Percentiles rank a stretch among this genome's conserved stretches.
phyloP scores from a whole-genome alignment of 1,284 basidiomycete species.

The Leccinum subrobustum region DNA sequence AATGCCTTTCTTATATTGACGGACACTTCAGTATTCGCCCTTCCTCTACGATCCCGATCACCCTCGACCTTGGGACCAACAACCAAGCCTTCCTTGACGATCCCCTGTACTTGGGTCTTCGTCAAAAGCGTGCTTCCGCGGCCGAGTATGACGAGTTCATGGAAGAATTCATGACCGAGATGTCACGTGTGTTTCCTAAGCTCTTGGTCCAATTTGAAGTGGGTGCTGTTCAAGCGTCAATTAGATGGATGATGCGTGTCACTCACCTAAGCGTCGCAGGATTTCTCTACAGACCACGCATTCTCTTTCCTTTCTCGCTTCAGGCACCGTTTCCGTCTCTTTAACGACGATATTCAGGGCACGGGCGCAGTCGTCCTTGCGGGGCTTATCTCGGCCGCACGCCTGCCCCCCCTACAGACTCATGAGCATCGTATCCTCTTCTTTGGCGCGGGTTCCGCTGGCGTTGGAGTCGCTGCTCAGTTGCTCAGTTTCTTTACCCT shows the following conservation, averaged over 20 bases:
- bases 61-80: constrained; percentile 86
- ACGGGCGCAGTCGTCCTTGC: constrained; percentile 91
- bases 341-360: constrained; percentile 91
- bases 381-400: constrained; percentile 88
- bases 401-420: constrained; percentile 67
- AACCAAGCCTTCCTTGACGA: constrained; percentile 81
- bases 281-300: constrained; percentile 86
- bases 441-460: constrained; percentile 87
- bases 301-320: constrained; percentile 81
- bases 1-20: constrained; percentile 2
- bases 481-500: constrained; percentile 88
- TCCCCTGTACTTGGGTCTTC: constrained; percentile 87
- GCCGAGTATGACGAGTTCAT: constrained; percentile 78
- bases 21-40: constrained; percentile 69
- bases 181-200: constrained; percentile 74
- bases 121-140: constrained; percentile 66
- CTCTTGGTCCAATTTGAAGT: constrained; percentile 90
- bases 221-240: constrained; percentile 7
- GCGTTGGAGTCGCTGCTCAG: constrained; percentile 88
- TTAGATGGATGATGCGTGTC: background rate
- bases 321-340: constrained; percentile 73
- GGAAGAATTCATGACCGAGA: constrained; percentile 91
- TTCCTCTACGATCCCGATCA: constrained; percentile 83
- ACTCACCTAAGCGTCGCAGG: constrained; percentile 39
- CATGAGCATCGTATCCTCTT: constrained; percentile 86